Percentiles rank a stretch among this genome's conserved stretches.
These are phyloP conservation scores for Acacia acuminata DNA, from an alignment of 306 rosid genomes.

Conservation along the genomic window DNA sequence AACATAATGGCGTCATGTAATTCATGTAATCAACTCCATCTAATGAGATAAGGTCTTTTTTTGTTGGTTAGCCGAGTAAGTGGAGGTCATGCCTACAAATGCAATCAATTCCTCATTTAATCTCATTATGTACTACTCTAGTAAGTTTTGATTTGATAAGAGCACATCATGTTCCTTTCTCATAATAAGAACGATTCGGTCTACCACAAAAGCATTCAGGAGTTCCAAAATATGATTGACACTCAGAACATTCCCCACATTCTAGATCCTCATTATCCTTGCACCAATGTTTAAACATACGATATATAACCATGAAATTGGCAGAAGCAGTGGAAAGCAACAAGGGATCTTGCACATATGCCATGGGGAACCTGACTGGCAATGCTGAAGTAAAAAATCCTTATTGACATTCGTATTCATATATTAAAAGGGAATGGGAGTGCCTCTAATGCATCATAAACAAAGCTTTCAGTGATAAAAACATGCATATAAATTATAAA, in stretches of 20 bases:
- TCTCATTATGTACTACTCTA: slow-evolving; percentile 14
- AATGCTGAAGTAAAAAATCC: background rate
- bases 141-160: slow-evolving; percentile 16
- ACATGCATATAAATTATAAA: too few relatives aligned
- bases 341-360: background rate
- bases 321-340: background rate
- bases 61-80: too few relatives aligned
- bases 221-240: background rate
- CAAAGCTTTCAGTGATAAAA: background rate
- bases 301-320: background rate
- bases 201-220: slow-evolving; percentile 21
- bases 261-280: slow-evolving; percentile 12
- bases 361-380: too few relatives aligned
- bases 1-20: too few relatives aligned
- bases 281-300: background rate
- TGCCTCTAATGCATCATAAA: background rate
- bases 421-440: background rate
- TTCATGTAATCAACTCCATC: too few relatives aligned
- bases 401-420: background rate
- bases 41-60: too few relatives aligned
- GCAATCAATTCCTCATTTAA: slow-evolving; percentile 16
- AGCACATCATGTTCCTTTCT: slow-evolving; percentile 19
- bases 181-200: slow-evolving; percentile 17
- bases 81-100: slow-evolving; percentile 21
- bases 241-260: slow-evolving; percentile 3